Evolutionary conservation across 495 filamentous ascomycete species (phyloP), one percentile per base, ranked within the genome.

Genomic region (Penicillium waksmanii): DNA sequence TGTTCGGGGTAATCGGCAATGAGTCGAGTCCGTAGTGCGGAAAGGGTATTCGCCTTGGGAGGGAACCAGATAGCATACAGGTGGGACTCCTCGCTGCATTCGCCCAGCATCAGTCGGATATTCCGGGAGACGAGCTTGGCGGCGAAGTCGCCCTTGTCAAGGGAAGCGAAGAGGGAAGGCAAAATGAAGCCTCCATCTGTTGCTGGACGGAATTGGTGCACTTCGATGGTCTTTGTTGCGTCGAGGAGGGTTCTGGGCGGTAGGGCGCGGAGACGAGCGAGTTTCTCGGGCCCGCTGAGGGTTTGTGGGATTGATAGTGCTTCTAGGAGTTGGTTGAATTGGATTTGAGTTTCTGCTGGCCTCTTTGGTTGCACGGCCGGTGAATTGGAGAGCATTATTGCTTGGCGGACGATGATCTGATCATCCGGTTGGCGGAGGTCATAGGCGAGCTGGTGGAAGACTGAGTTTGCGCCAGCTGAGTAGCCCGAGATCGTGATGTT

Each of bases 401-500:
- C 77, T 55, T 79, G 72, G 34, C 72, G 77, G 55, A 85, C 71
- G 56, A 84, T 68, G 33, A 66, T 56, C 25, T 77, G 52, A 8
- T 69, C 53, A 31, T 66, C 68, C 0, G 79, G 74, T 40, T 80
- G 71, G 38, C 72, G 73, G 34, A 86, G 68, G 55, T 87, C 84
- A 66, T 84, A 80, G 34, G 81, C 75, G 3, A 87, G 65, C 70
- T 86, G 84, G 57, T 85, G 76, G 65, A 85, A 80, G 62, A 81
- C 82, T 46, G 85, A 87, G 67, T 89, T 87, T 33, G 85, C 83
- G 25, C 88, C 89, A 77, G 88, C 88, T 60, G 85, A 88, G 51
- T 84, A 75, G 8, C 88, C 88, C 66, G 87, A 82, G 36, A 90
- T 69, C 0, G 87, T 90, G 35, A 91, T 80, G 57, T 86, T 82